Conservation (phyloP, 164 flowering plant species). For the Berberis vulgaris region DNA sequence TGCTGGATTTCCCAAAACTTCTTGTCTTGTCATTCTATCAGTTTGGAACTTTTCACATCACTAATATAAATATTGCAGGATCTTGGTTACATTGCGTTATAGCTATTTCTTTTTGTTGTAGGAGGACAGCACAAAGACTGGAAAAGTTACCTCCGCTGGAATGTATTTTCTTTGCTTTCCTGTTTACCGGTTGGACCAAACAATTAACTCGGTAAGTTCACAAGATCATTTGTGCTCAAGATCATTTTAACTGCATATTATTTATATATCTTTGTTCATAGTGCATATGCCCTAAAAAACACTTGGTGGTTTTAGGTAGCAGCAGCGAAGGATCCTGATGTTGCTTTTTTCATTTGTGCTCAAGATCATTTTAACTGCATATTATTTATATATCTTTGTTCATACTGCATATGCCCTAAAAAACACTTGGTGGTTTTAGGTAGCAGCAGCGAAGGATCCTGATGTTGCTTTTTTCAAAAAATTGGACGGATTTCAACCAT, state of each 20-base stretch:
- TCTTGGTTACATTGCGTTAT: not conserved
- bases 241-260: not conserved
- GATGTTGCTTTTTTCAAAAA: slow-evolving; percentile 88
- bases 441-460: slow-evolving; percentile 80
- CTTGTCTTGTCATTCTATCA: too few species aligned
- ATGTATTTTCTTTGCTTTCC: slow-evolving; percentile 89
- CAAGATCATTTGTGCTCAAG: slow-evolving; percentile 12
- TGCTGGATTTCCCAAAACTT: too few species aligned
- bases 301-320: slow-evolving; percentile 38
- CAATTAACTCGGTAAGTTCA: slow-evolving; percentile 47
- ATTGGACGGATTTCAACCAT: slow-evolving; percentile 89
- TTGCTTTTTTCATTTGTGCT: slow-evolving; percentile 57
- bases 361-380: not conserved
- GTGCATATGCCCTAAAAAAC: not conserved
- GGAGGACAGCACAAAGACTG: slow-evolving; percentile 86
- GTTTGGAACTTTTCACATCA: too few species aligned
- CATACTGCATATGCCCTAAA: not conserved
- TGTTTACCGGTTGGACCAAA: slow-evolving; percentile 73
- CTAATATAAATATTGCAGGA: not conserved
- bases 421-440: slow-evolving; percentile 26
- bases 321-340: slow-evolving; percentile 84
- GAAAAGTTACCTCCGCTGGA: slow-evolving; percentile 89
- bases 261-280: not conserved
- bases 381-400: not conserved
- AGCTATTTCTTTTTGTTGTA: slow-evolving; percentile 17